These are phyloP conservation scores for Aeschynomene evenia DNA, from an alignment of 306 rosid genomes.

Conservation along the genomic window DNA sequence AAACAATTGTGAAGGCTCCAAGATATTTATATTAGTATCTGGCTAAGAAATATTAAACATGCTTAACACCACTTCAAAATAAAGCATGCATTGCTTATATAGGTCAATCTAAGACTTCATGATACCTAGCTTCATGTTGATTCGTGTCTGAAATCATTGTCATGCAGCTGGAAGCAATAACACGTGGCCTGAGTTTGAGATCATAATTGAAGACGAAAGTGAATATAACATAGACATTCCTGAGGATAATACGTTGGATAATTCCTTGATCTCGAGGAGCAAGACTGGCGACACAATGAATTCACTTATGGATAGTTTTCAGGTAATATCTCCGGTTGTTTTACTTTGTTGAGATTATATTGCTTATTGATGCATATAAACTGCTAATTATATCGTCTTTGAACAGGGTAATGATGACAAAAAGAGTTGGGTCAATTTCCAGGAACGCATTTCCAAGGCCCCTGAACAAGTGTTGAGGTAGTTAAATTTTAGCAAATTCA, in stretches of 20 bases:
- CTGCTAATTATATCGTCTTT: slow-evolving; percentile 23
- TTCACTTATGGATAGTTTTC: slow-evolving; percentile 44
- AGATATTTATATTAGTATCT: neutral
- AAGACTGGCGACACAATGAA: slow-evolving; percentile 43
- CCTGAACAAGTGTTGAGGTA: slow-evolving; percentile 62
- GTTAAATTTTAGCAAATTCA: neutral
- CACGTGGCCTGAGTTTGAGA: slow-evolving; percentile 68
- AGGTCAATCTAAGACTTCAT: neutral
- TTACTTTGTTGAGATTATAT: neutral
- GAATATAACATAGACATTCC: slow-evolving; percentile 38
- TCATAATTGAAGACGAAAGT: slow-evolving; percentile 62
- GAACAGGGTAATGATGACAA: slow-evolving; percentile 41
- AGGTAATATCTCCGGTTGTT: slow-evolving; percentile 38
- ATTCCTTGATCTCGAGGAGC: slow-evolving; percentile 45
- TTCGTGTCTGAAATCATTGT: neutral
- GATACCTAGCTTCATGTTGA: neutral
- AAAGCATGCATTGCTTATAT: neutral
- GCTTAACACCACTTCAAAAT: neutral
- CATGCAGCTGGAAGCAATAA: neutral
- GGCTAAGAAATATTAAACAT: neutral
- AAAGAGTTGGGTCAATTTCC: slow-evolving; percentile 59
- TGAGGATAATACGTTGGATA: slow-evolving; percentile 35
- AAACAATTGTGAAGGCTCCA: neutral
- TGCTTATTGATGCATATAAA: slow-evolving; percentile 13
- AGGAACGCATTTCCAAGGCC: slow-evolving; percentile 50